Conservation (phyloP, 768 basidiomycete species). For the Omphalotus guepiniiformis region DNA sequence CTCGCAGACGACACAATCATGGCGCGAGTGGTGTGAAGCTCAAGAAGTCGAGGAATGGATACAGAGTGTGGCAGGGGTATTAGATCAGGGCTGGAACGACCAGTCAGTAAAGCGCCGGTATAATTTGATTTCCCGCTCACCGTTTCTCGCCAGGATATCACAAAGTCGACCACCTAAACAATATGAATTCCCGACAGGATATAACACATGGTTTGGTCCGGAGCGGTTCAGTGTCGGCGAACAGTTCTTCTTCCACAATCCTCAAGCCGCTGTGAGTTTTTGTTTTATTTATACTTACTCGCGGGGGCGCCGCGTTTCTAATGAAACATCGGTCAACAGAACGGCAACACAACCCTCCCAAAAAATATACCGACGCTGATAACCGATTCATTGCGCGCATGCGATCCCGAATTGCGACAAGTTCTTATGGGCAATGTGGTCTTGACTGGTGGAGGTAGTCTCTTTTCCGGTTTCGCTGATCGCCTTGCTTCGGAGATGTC, state of each 20-base stretch:
- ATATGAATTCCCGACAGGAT: slow-evolving; percentile 97
- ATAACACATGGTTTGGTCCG: slow-evolving; percentile 73
- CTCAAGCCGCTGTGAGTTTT: slow-evolving; percentile 44
- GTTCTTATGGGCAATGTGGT: slow-evolving; percentile 92
- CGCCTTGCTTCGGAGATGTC: slow-evolving; percentile 74
- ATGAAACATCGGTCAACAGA: no score
- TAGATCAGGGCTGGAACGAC: slow-evolving; percentile 86
- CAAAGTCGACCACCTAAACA: slow-evolving; percentile 52
- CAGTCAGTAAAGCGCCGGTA: slow-evolving; percentile 40
- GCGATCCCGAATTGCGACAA: slow-evolving; percentile 89
- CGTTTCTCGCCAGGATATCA: slow-evolving; percentile 42
- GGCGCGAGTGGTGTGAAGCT: slow-evolving; percentile 75
- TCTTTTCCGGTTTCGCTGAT: slow-evolving; percentile 83
- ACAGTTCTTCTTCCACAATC: slow-evolving; percentile 78
- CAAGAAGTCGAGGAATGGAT: slow-evolving; percentile 93
- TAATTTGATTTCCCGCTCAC: not conserved
- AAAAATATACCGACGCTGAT: slow-evolving; percentile 77
- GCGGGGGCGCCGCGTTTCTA: slow-evolving; percentile 36
- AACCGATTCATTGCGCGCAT: slow-evolving; percentile 70
- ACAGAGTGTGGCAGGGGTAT: slow-evolving; percentile 81
- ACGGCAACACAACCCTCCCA: slow-evolving; percentile 65
- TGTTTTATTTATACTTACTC: slow-evolving; percentile 7
- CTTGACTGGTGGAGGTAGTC: slow-evolving; percentile 89
- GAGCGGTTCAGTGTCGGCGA: slow-evolving; percentile 87
- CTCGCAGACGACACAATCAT: slow-evolving; percentile 70